These are phyloP conservation scores for Adansonia grandidieri DNA, from an alignment of 441 rosid genomes.

Conservation along the genomic window DNA sequence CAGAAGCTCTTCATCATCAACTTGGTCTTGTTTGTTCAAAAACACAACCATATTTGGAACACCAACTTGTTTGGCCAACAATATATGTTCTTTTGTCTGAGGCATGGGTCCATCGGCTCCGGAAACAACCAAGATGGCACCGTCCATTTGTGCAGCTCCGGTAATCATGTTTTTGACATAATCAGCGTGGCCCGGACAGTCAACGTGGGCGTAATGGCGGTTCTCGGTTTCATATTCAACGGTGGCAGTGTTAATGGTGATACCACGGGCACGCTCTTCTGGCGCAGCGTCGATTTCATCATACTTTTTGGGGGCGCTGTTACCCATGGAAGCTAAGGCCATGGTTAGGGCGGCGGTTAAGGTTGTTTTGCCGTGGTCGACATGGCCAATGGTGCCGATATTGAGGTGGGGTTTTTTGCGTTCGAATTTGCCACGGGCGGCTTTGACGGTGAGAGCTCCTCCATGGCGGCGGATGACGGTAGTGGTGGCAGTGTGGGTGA, in stretches of 20 bases:
- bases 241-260: constrained; percentile 92
- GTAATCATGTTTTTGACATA: constrained; percentile 91
- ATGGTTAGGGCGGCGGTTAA: constrained; percentile 92
- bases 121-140: constrained; percentile 81
- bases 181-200: constrained; percentile 91
- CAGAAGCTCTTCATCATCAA: constrained; percentile 82
- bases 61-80: constrained; percentile 86
- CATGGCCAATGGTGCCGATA: constrained; percentile 96
- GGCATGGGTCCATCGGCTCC: constrained; percentile 93
- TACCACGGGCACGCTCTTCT: constrained; percentile 91
- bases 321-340: constrained; percentile 83
- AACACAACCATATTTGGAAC: constrained; percentile 91
- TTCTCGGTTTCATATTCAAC: constrained; percentile 87
- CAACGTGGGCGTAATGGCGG: constrained; percentile 93
- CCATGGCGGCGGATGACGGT: constrained; percentile 36
- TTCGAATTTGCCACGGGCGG: constrained; percentile 94
- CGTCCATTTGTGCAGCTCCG: constrained; percentile 91
- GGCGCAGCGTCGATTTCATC: constrained; percentile 98
- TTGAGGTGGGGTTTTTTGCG: constrained; percentile 91
- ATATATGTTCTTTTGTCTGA: constrained; percentile 82
- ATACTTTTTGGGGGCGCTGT: constrained; percentile 80
- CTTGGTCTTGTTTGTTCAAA: constrained; percentile 88
- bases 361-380: constrained; percentile 98
- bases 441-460: constrained; percentile 64
- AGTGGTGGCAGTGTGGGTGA: constrained; percentile 31